phyloP scores from a whole-genome alignment of 768 basidiomycete genomes.

The Lactarius trivialis region DNA sequence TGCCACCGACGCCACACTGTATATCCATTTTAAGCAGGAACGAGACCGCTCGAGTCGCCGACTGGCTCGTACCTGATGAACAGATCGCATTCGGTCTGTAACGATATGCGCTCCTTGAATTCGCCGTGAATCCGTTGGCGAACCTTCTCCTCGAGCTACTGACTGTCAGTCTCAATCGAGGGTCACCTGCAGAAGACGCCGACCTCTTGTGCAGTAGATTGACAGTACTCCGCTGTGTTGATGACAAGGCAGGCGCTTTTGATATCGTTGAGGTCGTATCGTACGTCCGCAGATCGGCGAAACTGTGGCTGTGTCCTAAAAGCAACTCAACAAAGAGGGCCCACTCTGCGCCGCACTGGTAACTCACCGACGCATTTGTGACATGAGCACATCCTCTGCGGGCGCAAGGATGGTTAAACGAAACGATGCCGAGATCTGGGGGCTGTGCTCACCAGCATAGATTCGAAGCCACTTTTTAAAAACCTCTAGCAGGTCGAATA shows the following conservation, averaged over 20 bases:
- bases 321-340: background rate
- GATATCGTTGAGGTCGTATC: constrained; percentile 69
- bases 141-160: constrained; percentile 87
- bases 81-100: constrained; percentile 80
- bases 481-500: constrained; percentile 74
- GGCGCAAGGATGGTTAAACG: constrained; percentile 19
- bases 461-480: constrained; percentile 93
- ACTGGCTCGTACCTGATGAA: constrained; percentile 66
- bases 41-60: background rate
- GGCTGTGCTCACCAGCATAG: constrained; percentile 68
- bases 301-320: constrained; percentile 37
- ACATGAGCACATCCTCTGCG: constrained; percentile 79
- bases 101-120: constrained; percentile 70
- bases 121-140: constrained; percentile 71
- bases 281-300: constrained; percentile 72
- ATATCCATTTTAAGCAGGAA: background rate
- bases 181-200: background rate
- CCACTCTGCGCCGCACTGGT: background rate
- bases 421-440: background rate
- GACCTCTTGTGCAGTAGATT: constrained; percentile 84
- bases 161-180: background rate
- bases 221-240: constrained; percentile 97
- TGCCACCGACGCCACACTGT: constrained; percentile 76
- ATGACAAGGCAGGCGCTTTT: constrained; percentile 83
- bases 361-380: constrained; percentile 63